phyloP scores from a whole-genome alignment of 495 filamentous ascomycete genomes.

The Xylaria longipes region DNA sequence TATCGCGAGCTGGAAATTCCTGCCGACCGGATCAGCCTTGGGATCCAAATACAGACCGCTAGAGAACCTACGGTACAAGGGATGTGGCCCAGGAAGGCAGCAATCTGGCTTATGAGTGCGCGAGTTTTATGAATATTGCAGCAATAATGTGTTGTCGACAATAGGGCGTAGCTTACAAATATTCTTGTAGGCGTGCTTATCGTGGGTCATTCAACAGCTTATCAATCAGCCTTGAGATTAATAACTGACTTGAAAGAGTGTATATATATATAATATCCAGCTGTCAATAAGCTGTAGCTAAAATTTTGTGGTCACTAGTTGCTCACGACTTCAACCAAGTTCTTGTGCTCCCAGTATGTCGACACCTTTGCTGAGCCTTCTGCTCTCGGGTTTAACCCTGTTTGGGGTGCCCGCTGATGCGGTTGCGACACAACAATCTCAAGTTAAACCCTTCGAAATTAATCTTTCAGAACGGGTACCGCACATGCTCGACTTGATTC shows the following conservation, averaged over 20 bases:
- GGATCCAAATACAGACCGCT: no score
- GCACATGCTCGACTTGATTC: constrained; percentile 8
- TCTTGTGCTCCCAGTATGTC: constrained; percentile 1
- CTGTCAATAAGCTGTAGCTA: neutral
- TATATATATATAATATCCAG: neutral
- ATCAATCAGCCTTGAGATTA: neutral
- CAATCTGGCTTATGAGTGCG: neutral
- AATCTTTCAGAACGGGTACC: constrained; percentile 12
- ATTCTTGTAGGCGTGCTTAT: neutral
- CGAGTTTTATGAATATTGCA: neutral
- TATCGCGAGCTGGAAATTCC: no score
- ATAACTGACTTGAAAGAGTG: neutral
- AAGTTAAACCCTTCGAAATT: neutral
- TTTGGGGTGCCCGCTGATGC: constrained; percentile 4
- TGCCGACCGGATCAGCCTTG: no score
- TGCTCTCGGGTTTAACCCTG: constrained; percentile 6
- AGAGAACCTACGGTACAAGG: no score
- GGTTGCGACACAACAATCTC: neutral
- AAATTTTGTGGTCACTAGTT: neutral
- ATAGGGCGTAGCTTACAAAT: constrained; percentile 10
- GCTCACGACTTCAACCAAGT: neutral
- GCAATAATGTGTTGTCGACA: neutral
- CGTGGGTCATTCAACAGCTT: neutral
- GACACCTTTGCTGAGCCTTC: neutral
- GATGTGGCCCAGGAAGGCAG: no score